Evolutionary conservation across 1,139 yeast genomes (phyloP).

Genomic region (Kazachstania sp.): DNA sequence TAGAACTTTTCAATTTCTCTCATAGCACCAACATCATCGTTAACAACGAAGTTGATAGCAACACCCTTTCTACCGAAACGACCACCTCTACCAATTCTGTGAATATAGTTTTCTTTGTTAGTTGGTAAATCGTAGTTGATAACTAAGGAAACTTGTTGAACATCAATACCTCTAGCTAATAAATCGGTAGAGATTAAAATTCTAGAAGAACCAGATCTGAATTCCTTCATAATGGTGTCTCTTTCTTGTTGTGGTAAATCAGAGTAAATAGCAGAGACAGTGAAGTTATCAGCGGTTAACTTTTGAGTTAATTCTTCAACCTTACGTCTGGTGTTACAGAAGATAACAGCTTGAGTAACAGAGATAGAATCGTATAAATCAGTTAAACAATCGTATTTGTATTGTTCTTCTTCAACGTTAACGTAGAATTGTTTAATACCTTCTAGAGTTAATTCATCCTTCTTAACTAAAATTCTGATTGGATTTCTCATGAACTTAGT

Average conservation of each 20-base stretch:
- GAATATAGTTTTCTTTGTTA: conserved; percentile 83
- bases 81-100: conserved; percentile 91
- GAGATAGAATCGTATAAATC: conserved; percentile 97
- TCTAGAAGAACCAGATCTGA: conserved; percentile 97
- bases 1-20: conserved; percentile 97
- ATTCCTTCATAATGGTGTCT: conserved; percentile 97
- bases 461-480: conserved; percentile 77
- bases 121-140: conserved; percentile 85
- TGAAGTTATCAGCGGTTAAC: conserved; percentile 79
- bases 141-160: conserved; percentile 89
- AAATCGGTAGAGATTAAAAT: conserved; percentile 91
- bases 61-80: conserved; percentile 95
- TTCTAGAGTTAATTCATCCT: conserved; percentile 81
- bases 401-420: conserved; percentile 83
- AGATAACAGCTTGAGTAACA: conserved; percentile 97
- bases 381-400: conserved; percentile 95
- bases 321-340: conserved; percentile 98
- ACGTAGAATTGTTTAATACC: conserved; percentile 85
- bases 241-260: conserved; percentile 96
- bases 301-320: conserved; percentile 89
- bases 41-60: conserved; percentile 95
- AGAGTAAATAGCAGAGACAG: conserved; percentile 96
- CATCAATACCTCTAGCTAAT: conserved; percentile 97
- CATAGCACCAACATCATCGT: conserved; percentile 84
- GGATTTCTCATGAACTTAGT: conserved; percentile 86